Evolutionary conservation across 2,329 filamentous ascomycete genomes (phyloP).

Genomic region (Cordyceps fumosorosea): DNA sequence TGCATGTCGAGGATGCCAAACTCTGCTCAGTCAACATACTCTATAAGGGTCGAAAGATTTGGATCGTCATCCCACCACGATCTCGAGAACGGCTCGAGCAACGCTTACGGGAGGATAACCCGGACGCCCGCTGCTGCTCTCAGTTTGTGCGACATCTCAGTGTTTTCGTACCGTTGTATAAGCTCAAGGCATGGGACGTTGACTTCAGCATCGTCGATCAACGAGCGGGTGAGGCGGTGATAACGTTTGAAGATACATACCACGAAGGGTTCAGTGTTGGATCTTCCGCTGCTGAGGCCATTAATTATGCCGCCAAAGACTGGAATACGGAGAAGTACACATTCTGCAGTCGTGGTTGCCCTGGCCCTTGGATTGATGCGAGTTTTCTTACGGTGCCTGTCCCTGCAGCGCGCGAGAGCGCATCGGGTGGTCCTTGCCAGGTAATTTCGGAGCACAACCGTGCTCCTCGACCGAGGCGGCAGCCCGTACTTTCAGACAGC

Average conservation of each 20-base stretch:
- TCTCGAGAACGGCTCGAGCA: not conserved
- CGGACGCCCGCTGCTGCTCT: not conserved
- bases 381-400: not conserved
- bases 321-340: not conserved
- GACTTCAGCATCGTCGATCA: not conserved
- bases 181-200: not conserved
- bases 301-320: not conserved
- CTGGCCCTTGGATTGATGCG: not conserved
- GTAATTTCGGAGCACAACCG: not conserved
- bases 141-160: not conserved
- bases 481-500: not conserved
- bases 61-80: not conserved
- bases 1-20: not conserved
- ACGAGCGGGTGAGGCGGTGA: not conserved
- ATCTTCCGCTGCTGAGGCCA: not conserved
- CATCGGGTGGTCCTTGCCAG: not conserved
- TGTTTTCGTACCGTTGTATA: not conserved
- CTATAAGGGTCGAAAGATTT: not conserved
- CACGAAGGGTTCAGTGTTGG: not conserved
- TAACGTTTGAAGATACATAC: not conserved
- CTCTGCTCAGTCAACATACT: conserved; percentile 1
- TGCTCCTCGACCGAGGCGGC: not conserved
- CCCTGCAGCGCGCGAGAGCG: not conserved
- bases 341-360: not conserved
- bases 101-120: not conserved